Evolutionary conservation across 345 rosid species (phyloP).

Genomic region (Moricandia moricandioides): DNA sequence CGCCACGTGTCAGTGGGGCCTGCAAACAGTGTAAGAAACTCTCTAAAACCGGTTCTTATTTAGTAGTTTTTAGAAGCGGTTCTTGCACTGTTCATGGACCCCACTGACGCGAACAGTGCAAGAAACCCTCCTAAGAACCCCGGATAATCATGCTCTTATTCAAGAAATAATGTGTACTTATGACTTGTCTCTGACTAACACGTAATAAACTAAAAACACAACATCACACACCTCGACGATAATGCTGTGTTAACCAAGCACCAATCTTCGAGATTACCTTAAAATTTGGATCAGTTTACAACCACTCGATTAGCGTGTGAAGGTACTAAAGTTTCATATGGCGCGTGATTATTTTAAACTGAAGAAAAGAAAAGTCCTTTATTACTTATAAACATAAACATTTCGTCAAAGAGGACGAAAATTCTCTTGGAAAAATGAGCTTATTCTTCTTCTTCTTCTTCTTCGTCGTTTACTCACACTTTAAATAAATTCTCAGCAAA

Average conservation of each 20-base stretch:
- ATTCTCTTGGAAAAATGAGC: conserved; percentile 5
- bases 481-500: background rate
- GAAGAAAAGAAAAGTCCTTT: background rate
- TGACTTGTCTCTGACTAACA: conserved; percentile 36
- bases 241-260: background rate
- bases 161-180: too few species aligned
- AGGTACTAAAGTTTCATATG: too few species aligned
- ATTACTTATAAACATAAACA: too few species aligned
- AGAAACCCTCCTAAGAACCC: too few species aligned
- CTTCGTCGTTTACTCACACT: conserved; percentile 14
- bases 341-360: conserved; percentile 10
- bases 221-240: background rate
- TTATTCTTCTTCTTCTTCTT: background rate
- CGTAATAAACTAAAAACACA: background rate
- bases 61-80: too few species aligned
- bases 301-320: conserved; percentile 15
- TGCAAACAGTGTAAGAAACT: too few species aligned
- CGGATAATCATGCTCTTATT: too few species aligned
- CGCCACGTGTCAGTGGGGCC: too few species aligned
- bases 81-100: too few species aligned
- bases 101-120: too few species aligned
- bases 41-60: too few species aligned
- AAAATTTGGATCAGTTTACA: background rate
- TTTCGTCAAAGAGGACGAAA: conserved; percentile 4
- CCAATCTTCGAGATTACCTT: background rate